These are phyloP conservation scores for Microcera coccophila DNA, from an alignment of 2,329 filamentous ascomycete species.

Conservation along the genomic window DNA sequence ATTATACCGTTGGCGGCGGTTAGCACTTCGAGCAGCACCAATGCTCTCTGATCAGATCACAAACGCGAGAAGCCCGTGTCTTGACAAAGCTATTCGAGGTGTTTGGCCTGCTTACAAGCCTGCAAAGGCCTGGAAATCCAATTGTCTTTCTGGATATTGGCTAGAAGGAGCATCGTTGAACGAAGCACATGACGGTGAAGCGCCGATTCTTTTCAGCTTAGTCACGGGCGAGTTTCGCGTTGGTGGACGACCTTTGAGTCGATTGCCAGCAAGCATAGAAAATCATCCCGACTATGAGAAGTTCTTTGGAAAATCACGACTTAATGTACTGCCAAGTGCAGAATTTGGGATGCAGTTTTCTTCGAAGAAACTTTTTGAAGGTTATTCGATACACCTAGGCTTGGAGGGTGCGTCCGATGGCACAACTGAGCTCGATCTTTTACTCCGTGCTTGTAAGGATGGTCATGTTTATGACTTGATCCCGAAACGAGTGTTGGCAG, in stretches of 20 bases:
- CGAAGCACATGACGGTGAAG: not conserved
- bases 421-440: slow-evolving; percentile 22
- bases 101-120: not conserved
- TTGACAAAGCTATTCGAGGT: slow-evolving; percentile 14
- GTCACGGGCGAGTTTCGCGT: slow-evolving; percentile 51
- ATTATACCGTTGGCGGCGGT: slow-evolving; percentile 8
- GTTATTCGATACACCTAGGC: slow-evolving; percentile 31
- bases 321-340: slow-evolving; percentile 43
- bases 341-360: slow-evolving; percentile 40
- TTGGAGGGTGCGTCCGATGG: slow-evolving; percentile 34
- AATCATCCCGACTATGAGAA: slow-evolving; percentile 35
- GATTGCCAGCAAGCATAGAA: slow-evolving; percentile 45
- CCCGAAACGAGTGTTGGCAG: slow-evolving; percentile 27
- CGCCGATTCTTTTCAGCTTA: slow-evolving; percentile 44
- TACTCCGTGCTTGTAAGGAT: slow-evolving; percentile 28
- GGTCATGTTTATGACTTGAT: slow-evolving; percentile 28
- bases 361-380: slow-evolving; percentile 28
- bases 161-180: not conserved
- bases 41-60: not conserved
- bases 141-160: not conserved
- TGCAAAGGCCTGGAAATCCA: not conserved
- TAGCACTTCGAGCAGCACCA: slow-evolving; percentile 6
- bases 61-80: not conserved
- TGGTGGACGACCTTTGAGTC: slow-evolving; percentile 45
- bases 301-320: slow-evolving; percentile 40